Evolutionary conservation across 495 filamentous ascomycete species (phyloP).

Genomic region (Neurospora sp.): DNA sequence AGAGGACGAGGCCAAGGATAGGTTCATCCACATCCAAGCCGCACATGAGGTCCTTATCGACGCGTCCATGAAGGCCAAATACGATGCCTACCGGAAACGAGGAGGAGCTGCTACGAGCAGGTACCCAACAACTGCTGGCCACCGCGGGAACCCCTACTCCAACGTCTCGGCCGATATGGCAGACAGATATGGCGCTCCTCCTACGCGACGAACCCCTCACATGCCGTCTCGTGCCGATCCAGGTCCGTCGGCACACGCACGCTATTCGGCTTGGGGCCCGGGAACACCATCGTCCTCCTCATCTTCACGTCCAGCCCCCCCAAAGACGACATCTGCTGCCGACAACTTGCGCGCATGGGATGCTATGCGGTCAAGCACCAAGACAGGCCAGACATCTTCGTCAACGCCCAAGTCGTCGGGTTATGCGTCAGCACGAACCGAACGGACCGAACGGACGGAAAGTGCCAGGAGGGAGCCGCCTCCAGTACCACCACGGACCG

Average conservation of each 20-base stretch:
- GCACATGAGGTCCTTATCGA: slow-evolving; percentile 79
- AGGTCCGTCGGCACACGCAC: slow-evolving; percentile 2
- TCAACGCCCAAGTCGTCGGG: neutral
- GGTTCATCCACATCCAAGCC: slow-evolving; percentile 76
- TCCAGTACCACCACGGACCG: slow-evolving; percentile 27
- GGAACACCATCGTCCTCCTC: slow-evolving; percentile 17
- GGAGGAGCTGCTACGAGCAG: slow-evolving; percentile 5
- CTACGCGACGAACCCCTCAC: slow-evolving; percentile 29
- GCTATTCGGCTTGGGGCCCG: slow-evolving; percentile 20
- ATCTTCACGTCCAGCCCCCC: slow-evolving; percentile 25
- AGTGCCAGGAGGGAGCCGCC: slow-evolving; percentile 5
- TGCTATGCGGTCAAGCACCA: slow-evolving; percentile 40
- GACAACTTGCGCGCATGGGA: slow-evolving; percentile 60
- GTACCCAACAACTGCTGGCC: slow-evolving; percentile 33
- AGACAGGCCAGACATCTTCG: slow-evolving; percentile 3
- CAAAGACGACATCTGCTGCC: slow-evolving; percentile 47
- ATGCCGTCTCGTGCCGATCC: slow-evolving; percentile 23
- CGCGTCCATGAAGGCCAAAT: slow-evolving; percentile 53
- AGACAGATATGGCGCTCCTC: slow-evolving; percentile 29
- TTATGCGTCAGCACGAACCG: slow-evolving; percentile 20
- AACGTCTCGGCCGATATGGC: slow-evolving; percentile 31
- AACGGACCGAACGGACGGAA: slow-evolving; percentile 10
- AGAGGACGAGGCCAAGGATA: slow-evolving; percentile 65
- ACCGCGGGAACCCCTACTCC: slow-evolving; percentile 44
- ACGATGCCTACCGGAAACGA: slow-evolving; percentile 57